phyloP scores from a whole-genome alignment of 2,329 filamentous ascomycete species.

The Lojkania enalia region DNA sequence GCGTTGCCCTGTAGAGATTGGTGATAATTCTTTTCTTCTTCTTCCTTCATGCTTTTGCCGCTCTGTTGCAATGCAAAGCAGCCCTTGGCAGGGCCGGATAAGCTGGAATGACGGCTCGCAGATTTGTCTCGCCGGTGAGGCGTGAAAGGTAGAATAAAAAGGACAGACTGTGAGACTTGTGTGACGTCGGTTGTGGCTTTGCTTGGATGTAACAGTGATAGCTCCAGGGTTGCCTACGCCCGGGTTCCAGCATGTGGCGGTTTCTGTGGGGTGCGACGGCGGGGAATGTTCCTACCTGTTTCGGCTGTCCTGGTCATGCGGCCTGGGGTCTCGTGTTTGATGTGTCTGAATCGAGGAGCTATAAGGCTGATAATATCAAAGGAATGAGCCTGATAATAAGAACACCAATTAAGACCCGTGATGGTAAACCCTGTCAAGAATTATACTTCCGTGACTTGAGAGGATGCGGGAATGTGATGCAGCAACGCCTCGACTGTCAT shows the following conservation, averaged over 20 bases:
- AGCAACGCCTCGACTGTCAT: background rate
- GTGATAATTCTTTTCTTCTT: no score
- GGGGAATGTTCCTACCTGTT: conserved; percentile 1
- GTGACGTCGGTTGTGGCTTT: conserved; percentile 14
- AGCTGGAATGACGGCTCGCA: no score
- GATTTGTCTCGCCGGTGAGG: no score
- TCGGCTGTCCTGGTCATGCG: conserved; percentile 5
- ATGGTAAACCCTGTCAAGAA: no score
- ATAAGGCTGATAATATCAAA: background rate
- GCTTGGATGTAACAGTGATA: conserved; percentile 18
- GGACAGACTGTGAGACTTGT: conserved; percentile 16
- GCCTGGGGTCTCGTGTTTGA: conserved; percentile 1
- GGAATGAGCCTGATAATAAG: background rate
- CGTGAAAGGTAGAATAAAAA: no score
- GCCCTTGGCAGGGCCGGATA: no score
- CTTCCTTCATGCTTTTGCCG: no score
- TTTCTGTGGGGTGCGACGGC: background rate
- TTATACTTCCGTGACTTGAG: no score
- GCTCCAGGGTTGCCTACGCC: no score
- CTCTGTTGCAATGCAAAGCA: no score
- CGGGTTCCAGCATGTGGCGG: background rate
- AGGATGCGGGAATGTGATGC: background rate
- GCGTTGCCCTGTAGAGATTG: no score
- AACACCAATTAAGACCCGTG: background rate
- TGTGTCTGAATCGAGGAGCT: background rate